Base-by-base conservation (phyloP, 1,284 basidiomycete species). In the Schizophyllum commune region DNA sequence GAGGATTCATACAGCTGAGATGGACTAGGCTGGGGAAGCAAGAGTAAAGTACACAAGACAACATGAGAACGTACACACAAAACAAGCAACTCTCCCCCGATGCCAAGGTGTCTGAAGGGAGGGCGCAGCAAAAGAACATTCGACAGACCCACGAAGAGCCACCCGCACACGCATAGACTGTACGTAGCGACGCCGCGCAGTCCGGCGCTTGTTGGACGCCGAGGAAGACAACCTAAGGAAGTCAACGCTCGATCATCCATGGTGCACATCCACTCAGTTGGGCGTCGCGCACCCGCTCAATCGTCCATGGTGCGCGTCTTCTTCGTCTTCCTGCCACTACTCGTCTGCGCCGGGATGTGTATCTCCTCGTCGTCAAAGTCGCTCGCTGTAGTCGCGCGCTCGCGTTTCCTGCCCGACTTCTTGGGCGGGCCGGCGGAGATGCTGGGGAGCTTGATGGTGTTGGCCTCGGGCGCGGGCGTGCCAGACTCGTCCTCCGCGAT, bases 361-460 rank as follows among this genome's bases (percentile, higher is more conserved):
- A 81, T 74, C 66, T 91, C 89, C 52, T 89, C 89, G 64, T 89
- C 88, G 66, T 88, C 55, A 79, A 79, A 64, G 84, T 86, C 81
- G 77, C 60, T 83, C 77, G 65, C 79, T 80, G 39, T 78, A 63
- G 74, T 80, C 1, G 86, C 86, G 20, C 89, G 79, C 70, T 89
- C 90, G 71, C 83, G 83, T 61, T 89, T 74, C 68, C 27, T 15
- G 19, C 27, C 90, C 88, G 68, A 90, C 91, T 67, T 91, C 88
- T 64, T 86, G 5, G 53, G 87, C 86, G 22, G 86, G 86, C n/a
- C 86, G 88, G 0, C 91, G 81, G 53, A 87, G 55, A 90, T 86
- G 59, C 60, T 66, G 13, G 85, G 77, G 64, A 80, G 80, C 62
- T 82, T 83, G 62, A 78, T 75, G 63, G 79, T 81, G 60, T 87